Percentiles rank a stretch among this genome's conserved stretches.
phyloP scores from a whole-genome alignment of 1,284 basidiomycete species.

The Tilletia setariae region DNA sequence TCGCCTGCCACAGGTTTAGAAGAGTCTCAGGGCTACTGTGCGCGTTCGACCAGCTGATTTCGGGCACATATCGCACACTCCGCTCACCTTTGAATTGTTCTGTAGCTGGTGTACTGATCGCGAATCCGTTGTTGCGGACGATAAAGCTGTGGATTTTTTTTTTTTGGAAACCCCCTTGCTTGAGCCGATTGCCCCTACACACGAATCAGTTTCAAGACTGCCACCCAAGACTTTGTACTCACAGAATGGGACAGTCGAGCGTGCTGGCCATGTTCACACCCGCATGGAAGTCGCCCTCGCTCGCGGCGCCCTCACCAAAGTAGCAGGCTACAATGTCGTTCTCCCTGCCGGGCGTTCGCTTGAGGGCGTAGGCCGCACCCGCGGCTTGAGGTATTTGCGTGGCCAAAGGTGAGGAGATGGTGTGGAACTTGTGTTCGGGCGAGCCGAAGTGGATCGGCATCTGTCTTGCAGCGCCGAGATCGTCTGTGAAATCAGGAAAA shows the following conservation, averaged over 20 bases:
- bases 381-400: constrained; percentile 96
- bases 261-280: constrained; percentile 57
- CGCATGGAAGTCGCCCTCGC: constrained; percentile 62
- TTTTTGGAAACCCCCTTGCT: not conserved
- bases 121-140: constrained; percentile 77
- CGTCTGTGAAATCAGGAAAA: constrained; percentile 18
- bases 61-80: no score
- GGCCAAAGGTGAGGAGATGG: constrained; percentile 87
- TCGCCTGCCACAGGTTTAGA: constrained; percentile 27
- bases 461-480: constrained; percentile 39
- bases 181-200: not conserved
- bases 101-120: constrained; percentile 83
- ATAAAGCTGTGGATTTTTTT: constrained; percentile 58
- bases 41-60: no score
- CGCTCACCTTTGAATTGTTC: constrained; percentile 68
- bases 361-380: constrained; percentile 83
- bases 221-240: constrained; percentile 39
- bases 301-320: constrained; percentile 71
- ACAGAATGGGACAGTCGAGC: constrained; percentile 42
- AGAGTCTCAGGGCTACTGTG: no score
- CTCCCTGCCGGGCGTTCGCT: constrained; percentile 68
- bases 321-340: constrained; percentile 73
- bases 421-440: constrained; percentile 78
- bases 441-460: constrained; percentile 73
- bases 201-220: not conserved